Conservation (phyloP, 192 early-diverging fungal genomes). For the Umbelopsis sp. region DNA sequence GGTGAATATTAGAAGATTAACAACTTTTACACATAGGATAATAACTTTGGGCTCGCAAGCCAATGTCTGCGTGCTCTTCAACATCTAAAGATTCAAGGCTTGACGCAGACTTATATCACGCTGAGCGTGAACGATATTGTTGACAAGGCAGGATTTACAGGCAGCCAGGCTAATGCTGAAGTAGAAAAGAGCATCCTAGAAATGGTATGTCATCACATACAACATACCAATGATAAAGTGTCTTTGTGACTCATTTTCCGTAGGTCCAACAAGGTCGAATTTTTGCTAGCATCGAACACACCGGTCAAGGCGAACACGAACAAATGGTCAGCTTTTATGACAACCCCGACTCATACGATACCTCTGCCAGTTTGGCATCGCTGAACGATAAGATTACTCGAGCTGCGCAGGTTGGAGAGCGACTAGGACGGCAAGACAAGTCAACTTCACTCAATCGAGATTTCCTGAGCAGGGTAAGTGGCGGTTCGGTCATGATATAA, state of each 20-base stretch:
- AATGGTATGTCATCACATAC: constrained; percentile 50
- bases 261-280: constrained; percentile 55
- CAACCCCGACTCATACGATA: constrained; percentile 36
- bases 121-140: constrained; percentile 74
- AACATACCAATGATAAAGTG: background rate
- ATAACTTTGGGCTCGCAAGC: constrained; percentile 65
- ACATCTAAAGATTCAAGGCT: constrained; percentile 63
- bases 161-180: constrained; percentile 38
- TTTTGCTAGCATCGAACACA: constrained; percentile 53
- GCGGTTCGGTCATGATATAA: background rate
- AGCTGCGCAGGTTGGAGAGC: constrained; percentile 1
- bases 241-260: background rate
- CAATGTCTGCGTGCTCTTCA: constrained; percentile 54
- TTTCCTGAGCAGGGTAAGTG: constrained; percentile 1
- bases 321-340: constrained; percentile 79
- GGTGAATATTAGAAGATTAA: background rate
- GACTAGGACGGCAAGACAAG: constrained; percentile 8
- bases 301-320: constrained; percentile 42
- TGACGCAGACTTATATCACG: constrained; percentile 80
- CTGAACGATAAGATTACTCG: constrained; percentile 3
- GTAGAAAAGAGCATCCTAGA: constrained; percentile 58
- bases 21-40: constrained; percentile 45
- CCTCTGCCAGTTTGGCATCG: constrained; percentile 6
- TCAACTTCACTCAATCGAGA: constrained; percentile 2
- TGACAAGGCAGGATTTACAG: constrained; percentile 50